Base-by-base conservation (phyloP, 176 grass and related monocot species). In the Calamus simplicifolius region DNA sequence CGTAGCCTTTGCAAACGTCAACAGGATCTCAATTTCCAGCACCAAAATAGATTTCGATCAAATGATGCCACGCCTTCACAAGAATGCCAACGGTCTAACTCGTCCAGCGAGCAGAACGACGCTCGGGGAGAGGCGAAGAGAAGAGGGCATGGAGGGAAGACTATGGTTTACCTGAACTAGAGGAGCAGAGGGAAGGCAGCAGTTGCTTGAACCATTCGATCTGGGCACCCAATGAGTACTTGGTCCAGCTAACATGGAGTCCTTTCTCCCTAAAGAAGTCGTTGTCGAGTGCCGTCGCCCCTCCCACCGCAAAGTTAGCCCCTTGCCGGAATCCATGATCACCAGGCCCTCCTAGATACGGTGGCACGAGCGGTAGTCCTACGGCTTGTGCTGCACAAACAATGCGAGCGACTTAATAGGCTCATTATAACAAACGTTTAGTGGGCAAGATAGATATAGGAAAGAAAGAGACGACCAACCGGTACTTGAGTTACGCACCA, bases 251-350 rank as follows among this genome's bases (percentile, higher is more conserved):
- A 16, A 57, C 35, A 51, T 29, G 64, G 25, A 92, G 71, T 0
- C 82, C 69, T 16, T 75, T 80, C 57, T 53, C 31, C 50, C 79
- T 73, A 54, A 57, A 85, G 61, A 73, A 84, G 48, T 60, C 21
- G 3, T 30, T 52, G 13, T 62, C 54, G 43, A 95, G 61, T 17
- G 65, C 89, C 10, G 49, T 72, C 5, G 81, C 66, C 1, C 59
- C 78, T 1, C 6, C 58, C 30, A 88, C 58, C 0, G 85, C 78
- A 43, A 89, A 88, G 75, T 95, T 95, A 5, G 75, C 81, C 4
- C 85, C 85, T 13, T 21, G 31, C 1, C 26, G 52, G 57, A 82
- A 95, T 21, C 77, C 38, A 48, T 69, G 68, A 4, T 52, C 14
- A 1, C 49, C 50, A 56, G 69, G 50, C 25, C 76, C 69, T 0